Conservation (phyloP, 1,284 basidiomycete genomes). For the Malassezia restricta region DNA sequence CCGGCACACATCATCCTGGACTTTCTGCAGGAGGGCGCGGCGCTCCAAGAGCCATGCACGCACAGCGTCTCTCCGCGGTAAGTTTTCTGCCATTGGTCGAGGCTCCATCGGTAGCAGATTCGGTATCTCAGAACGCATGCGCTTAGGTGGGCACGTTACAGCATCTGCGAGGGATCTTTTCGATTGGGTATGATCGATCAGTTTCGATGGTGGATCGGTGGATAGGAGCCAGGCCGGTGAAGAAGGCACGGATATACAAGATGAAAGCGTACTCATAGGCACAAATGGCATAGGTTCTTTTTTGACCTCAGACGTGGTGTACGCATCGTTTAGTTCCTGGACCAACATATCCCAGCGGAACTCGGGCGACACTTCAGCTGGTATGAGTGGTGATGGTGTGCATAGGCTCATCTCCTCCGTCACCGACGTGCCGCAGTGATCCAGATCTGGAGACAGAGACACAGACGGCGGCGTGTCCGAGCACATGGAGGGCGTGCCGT, state of each 20-base stretch:
- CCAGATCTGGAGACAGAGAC: background rate
- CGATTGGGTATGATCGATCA: no score
- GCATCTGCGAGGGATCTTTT: no score
- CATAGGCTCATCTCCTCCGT: background rate
- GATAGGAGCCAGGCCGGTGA: no score
- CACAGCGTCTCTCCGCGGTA: background rate
- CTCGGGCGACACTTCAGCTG: background rate
- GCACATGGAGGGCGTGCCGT: background rate
- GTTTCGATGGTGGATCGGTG: no score
- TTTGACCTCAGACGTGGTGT: no score
- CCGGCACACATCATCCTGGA: constrained; percentile 1
- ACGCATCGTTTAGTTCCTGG: background rate
- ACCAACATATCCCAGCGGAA: background rate
- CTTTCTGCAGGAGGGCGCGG: constrained; percentile 7
- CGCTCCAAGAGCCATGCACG: constrained; percentile 11
- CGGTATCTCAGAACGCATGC: background rate
- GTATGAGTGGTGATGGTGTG: background rate
- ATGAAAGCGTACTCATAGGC: no score
- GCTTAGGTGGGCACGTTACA: background rate
- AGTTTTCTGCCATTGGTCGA: background rate
- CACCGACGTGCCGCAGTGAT: background rate
- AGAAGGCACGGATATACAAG: no score
- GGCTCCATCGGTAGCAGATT: constrained; percentile 1
- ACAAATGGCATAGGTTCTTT: no score
- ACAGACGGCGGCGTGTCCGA: background rate